phyloP scores from a whole-genome alignment of 2,329 filamentous ascomycete genomes.

The Colletotrichum theobromicola region DNA sequence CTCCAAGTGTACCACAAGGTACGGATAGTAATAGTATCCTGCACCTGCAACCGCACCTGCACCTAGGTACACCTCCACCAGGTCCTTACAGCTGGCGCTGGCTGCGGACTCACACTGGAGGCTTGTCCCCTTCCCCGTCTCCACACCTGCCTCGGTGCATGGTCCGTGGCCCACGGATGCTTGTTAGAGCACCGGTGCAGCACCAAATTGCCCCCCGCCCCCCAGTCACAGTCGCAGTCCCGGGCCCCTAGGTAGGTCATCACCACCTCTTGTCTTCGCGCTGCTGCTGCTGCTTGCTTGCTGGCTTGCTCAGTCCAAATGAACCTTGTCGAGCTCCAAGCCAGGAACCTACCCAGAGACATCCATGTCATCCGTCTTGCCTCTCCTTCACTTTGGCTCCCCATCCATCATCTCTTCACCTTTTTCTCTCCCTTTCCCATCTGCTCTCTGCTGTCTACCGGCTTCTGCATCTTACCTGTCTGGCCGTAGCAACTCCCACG shows the following conservation, averaged over 20 bases:
- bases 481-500: background rate
- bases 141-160: background rate
- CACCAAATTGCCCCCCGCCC: background rate
- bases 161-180: background rate
- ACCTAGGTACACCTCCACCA: background rate
- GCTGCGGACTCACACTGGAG: background rate
- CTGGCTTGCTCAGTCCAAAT: background rate
- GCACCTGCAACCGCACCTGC: background rate
- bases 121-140: background rate
- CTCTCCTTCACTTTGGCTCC: background rate
- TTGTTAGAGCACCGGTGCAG: constrained; percentile 1
- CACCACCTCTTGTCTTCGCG: background rate
- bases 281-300: background rate
- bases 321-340: background rate
- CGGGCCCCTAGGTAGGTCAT: background rate
- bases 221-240: background rate
- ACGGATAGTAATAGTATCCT: no score
- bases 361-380: constrained; percentile 15
- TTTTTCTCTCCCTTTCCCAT: background rate
- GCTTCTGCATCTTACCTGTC: background rate
- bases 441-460: background rate
- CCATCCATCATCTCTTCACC: background rate
- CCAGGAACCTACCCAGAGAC: background rate
- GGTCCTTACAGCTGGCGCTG: background rate
- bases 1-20: no score